Conservation (phyloP, 1,284 basidiomycete species). For the Marasmius sp. region DNA sequence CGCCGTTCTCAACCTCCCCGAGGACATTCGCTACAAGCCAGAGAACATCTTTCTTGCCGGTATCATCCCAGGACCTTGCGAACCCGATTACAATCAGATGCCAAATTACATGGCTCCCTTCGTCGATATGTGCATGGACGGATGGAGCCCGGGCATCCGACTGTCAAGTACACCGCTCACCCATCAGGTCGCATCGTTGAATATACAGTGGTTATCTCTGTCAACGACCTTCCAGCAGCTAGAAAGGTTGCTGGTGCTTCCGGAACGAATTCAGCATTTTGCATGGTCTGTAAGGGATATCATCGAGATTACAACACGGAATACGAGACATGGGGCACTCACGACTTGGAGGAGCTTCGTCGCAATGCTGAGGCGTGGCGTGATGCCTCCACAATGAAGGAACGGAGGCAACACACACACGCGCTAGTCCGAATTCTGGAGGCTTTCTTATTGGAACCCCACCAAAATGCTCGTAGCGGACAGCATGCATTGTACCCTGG, state of each 20-base stretch:
- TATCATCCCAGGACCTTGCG: slow-evolving; percentile 26
- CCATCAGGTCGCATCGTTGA: neutral
- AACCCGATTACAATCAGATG: slow-evolving; percentile 13
- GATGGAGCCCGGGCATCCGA: slow-evolving; percentile 14
- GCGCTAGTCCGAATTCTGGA: slow-evolving; percentile 13
- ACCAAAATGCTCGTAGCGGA: slow-evolving; percentile 25
- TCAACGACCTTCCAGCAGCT: slow-evolving; percentile 12
- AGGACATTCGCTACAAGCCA: slow-evolving; percentile 21
- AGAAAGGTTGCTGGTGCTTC: slow-evolving; percentile 12
- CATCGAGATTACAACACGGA: slow-evolving; percentile 10
- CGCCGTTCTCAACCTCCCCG: neutral
- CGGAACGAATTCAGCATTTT: too few relatives aligned
- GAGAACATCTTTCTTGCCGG: slow-evolving; percentile 30
- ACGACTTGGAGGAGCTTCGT: slow-evolving; percentile 18
- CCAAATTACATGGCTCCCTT: slow-evolving; percentile 16
- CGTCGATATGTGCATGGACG: slow-evolving; percentile 13
- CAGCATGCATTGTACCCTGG: slow-evolving; percentile 30
- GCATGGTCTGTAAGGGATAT: neutral
- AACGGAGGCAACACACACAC: slow-evolving; percentile 23
- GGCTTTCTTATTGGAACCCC: slow-evolving; percentile 36
- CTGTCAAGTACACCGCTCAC: slow-evolving; percentile 8
- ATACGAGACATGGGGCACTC: slow-evolving; percentile 25
- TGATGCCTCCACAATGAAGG: slow-evolving; percentile 16
- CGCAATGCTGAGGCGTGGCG: slow-evolving; percentile 21
- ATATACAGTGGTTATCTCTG: slow-evolving; percentile 1